A percentile compares a stretch with the other conserved stretches of the same genome.
Conservation (phyloP, 192 early-diverging fungal species). For the Coemansia sp. region DNA sequence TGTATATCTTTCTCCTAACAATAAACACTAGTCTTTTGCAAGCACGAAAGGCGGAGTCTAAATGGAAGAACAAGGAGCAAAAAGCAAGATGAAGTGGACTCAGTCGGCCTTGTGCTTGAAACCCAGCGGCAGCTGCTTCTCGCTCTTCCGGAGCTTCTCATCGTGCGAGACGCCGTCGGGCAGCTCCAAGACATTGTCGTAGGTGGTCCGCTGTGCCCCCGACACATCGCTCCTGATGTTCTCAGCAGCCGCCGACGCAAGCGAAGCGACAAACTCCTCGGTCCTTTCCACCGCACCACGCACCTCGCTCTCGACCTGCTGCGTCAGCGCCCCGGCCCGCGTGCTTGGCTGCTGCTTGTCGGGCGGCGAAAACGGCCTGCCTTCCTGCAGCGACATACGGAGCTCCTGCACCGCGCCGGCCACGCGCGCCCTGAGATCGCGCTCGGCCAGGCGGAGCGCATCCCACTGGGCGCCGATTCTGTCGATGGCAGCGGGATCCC, state of each 20-base stretch:
- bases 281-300: constrained; percentile 2
- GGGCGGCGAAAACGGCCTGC: constrained; percentile 16
- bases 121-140: constrained; percentile 32
- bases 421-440: neutral
- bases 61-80: neutral
- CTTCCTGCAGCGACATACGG: constrained; percentile 38
- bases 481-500: constrained; percentile 39
- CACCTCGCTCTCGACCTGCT: neutral
- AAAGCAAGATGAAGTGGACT: neutral
- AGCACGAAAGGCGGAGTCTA: too few relatives aligned
- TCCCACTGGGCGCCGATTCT: neutral
- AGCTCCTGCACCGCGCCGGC: constrained; percentile 33
- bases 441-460: constrained; percentile 2
- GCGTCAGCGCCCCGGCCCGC: neutral
- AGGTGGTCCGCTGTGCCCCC: neutral
- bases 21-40: too few relatives aligned
- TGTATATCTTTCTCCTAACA: too few relatives aligned
- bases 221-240: constrained; percentile 1
- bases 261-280: neutral
- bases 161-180: neutral
- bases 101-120: constrained; percentile 22
- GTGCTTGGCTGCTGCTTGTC: neutral
- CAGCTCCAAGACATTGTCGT: constrained; percentile 1
- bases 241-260: constrained; percentile 1
- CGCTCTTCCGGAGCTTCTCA: neutral